Percentiles rank a stretch among this genome's conserved stretches.
Evolutionary conservation across 2,329 filamentous ascomycete genomes (phyloP).

Genomic region (Alternaria hordeiaustralica): DNA sequence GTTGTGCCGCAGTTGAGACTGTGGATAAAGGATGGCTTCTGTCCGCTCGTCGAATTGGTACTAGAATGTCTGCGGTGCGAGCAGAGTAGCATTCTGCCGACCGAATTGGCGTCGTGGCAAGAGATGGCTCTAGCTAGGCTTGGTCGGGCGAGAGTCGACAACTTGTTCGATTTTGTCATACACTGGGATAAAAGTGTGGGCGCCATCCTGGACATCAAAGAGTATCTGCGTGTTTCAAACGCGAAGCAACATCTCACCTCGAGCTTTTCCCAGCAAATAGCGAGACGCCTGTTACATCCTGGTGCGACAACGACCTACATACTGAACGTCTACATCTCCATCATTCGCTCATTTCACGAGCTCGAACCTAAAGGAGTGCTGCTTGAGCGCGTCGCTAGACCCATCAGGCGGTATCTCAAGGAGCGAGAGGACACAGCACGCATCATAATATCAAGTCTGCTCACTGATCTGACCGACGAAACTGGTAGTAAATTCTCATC

Average conservation of each 20-base stretch:
- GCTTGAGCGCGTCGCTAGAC: constrained; percentile 74
- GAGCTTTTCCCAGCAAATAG: constrained; percentile 70
- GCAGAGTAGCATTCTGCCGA: constrained; percentile 32
- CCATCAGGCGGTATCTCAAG: constrained; percentile 77
- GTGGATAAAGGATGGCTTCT: constrained; percentile 74
- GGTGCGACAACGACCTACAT: constrained; percentile 79
- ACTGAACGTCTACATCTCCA: constrained; percentile 76
- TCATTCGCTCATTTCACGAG: constrained; percentile 78
- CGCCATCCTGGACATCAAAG: constrained; percentile 75
- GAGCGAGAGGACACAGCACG: constrained; percentile 79
- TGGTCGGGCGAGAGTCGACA: constrained; percentile 70
- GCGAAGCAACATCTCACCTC: constrained; percentile 74
- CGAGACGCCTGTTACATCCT: constrained; percentile 73
- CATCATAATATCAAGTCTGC: constrained; percentile 75
- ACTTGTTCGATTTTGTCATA: constrained; percentile 80
- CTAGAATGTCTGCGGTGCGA: constrained; percentile 52
- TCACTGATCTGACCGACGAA: constrained; percentile 65
- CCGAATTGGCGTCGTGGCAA: constrained; percentile 71
- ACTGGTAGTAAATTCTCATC: constrained; percentile 53
- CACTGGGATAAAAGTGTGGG: constrained; percentile 75
- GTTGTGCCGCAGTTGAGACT: constrained; percentile 66
- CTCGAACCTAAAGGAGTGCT: constrained; percentile 80
- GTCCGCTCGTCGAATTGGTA: constrained; percentile 68
- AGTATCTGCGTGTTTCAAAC: constrained; percentile 71
- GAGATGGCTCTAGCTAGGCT: constrained; percentile 72